Evolutionary conservation across 345 rosid species (phyloP).

Genomic region (Boechera retrofracta): DNA sequence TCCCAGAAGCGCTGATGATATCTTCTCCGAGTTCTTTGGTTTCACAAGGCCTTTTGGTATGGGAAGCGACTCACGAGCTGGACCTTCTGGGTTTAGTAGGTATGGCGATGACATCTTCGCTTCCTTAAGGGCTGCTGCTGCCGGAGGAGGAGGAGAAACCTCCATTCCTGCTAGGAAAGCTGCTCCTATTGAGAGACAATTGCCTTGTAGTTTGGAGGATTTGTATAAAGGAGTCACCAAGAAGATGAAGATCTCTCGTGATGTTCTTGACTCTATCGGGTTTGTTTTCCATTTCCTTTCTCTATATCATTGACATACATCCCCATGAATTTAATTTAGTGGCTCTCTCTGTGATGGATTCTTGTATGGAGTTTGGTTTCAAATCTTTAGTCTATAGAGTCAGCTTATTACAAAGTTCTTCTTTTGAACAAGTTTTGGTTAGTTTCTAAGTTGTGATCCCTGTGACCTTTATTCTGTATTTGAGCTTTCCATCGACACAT

Average conservation of each 20-base stretch:
- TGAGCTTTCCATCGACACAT: not conserved
- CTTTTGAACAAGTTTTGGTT: not conserved
- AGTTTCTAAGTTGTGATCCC: not conserved
- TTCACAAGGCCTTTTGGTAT: conserved; percentile 62
- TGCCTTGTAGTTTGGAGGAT: conserved; percentile 79
- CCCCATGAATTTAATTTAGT: not conserved
- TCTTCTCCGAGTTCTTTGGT: conserved; percentile 79
- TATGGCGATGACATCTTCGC: conserved; percentile 71
- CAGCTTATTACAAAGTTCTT: not conserved
- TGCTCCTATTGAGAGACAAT: conserved; percentile 57
- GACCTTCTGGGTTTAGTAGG: conserved; percentile 55
- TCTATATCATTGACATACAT: too few species aligned
- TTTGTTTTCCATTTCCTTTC: conserved; percentile 40
- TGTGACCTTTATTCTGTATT: not conserved
- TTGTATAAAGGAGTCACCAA: conserved; percentile 73
- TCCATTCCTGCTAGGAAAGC: conserved; percentile 60
- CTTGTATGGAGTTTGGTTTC: not conserved
- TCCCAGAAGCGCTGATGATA: conserved; percentile 73
- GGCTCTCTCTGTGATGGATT: not conserved
- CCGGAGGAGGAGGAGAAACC: conserved; percentile 44
- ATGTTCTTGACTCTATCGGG: conserved; percentile 72
- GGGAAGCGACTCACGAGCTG: conserved; percentile 46
- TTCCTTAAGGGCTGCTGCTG: conserved; percentile 52
- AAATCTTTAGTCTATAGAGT: not conserved
- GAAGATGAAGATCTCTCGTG: conserved; percentile 92